A percentile compares a stretch with the other conserved stretches of the same genome.
Evolutionary conservation across 2,329 filamentous ascomycete species (phyloP).

Genomic region (Pleurostoma richardsiae): DNA sequence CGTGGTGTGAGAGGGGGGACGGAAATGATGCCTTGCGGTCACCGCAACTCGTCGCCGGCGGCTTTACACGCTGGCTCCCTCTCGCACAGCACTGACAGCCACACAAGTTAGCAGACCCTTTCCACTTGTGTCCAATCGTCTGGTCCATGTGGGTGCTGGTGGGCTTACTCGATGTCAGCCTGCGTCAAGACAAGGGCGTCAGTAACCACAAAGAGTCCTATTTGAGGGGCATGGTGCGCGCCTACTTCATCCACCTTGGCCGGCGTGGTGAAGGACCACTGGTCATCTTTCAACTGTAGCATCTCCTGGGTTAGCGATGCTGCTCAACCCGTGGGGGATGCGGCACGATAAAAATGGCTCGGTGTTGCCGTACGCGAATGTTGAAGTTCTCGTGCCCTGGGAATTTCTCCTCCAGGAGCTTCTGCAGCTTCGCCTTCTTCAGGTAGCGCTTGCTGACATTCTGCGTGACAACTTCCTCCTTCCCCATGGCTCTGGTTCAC

Average conservation of each 20-base stretch:
- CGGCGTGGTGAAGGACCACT: conserved; percentile 20
- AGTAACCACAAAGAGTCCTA: not conserved
- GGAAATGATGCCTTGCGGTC: too few species aligned
- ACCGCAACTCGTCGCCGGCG: too few species aligned
- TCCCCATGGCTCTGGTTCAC: not conserved
- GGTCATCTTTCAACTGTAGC: conserved; percentile 20
- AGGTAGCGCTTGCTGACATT: conserved; percentile 18
- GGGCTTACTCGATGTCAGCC: conserved; percentile 7
- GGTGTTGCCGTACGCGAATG: conserved; percentile 14
- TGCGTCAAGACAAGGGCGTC: not conserved
- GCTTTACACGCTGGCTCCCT: too few species aligned
- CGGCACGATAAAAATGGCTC: not conserved
- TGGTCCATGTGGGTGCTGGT: too few species aligned
- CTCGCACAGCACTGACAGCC: too few species aligned
- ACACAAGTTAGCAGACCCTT: too few species aligned
- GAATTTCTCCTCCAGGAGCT: conserved; percentile 17
- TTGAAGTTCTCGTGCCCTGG: conserved; percentile 18
- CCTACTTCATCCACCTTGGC: conserved; percentile 12
- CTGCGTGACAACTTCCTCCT: conserved; percentile 10
- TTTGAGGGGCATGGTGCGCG: not conserved
- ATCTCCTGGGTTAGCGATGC: conserved; percentile 4
- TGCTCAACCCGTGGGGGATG: not conserved
- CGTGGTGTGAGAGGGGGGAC: too few species aligned
- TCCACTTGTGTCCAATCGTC: too few species aligned
- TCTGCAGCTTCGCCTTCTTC: conserved; percentile 16